Percentiles rank a stretch among this genome's conserved stretches.
Evolutionary conservation across 116 monocot genomes (phyloP).

Genomic region (Posidonia oceanica): DNA sequence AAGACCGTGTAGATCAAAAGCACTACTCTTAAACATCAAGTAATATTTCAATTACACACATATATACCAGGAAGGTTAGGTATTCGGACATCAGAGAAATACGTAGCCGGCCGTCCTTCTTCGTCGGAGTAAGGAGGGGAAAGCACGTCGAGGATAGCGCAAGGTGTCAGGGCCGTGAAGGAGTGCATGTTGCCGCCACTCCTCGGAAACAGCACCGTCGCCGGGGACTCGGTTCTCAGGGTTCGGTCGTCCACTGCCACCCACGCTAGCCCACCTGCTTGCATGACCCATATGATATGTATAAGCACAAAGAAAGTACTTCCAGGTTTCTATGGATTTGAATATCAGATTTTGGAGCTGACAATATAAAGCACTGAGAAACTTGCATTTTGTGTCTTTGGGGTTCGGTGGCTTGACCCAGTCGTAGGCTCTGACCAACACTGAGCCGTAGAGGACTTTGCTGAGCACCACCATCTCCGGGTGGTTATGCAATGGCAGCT

Average conservation of each 20-base stretch:
- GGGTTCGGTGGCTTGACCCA: conserved; percentile 6
- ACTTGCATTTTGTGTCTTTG: neutral
- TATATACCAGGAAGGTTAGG: conserved; percentile 2
- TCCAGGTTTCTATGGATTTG: neutral
- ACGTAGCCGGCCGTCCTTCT: conserved; percentile 22
- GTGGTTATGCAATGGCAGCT: conserved; percentile 14
- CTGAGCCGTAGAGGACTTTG: conserved; percentile 13
- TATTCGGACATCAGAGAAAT: conserved; percentile 18
- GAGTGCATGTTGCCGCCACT: conserved; percentile 38
- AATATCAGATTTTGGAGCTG: neutral
- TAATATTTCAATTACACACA: too few species aligned
- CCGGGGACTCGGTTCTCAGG: conserved; percentile 4
- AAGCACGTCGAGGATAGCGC: conserved; percentile 32
- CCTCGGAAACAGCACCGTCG: conserved; percentile 25
- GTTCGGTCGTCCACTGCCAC: conserved; percentile 11
- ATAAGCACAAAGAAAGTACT: neutral
- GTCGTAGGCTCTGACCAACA: conserved; percentile 10
- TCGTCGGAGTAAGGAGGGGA: conserved; percentile 38
- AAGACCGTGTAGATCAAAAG: too few species aligned
- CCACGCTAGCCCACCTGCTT: conserved; percentile 23
- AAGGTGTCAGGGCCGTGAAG: conserved; percentile 31
- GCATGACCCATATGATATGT: too few species aligned
- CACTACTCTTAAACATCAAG: too few species aligned
- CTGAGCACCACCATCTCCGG: conserved; percentile 16
- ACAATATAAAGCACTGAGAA: neutral